Conservation (phyloP, 2,329 filamentous ascomycete genomes). For the Ophiostoma quercus region DNA sequence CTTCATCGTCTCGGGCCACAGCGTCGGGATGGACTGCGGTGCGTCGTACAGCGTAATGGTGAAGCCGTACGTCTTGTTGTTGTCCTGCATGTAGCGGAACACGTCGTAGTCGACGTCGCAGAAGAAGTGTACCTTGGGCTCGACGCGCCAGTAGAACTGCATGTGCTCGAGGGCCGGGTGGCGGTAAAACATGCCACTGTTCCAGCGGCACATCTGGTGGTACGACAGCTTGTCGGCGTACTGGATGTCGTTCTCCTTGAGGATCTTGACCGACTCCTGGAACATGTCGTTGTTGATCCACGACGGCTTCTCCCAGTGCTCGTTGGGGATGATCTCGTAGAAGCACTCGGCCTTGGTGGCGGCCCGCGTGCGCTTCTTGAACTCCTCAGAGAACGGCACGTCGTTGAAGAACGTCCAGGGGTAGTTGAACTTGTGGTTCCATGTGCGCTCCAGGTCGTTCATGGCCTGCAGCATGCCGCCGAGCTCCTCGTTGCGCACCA, state of each 20-base stretch:
- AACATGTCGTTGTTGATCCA: constrained; percentile 92
- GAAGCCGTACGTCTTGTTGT: constrained; percentile 99
- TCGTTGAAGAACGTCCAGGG: constrained; percentile 99
- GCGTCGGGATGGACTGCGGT: constrained; percentile 73
- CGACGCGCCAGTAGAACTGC: constrained; percentile 97
- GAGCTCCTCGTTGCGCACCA: constrained; percentile 90
- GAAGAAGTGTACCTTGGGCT: constrained; percentile 98
- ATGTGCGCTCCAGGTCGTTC: constrained; percentile 85
- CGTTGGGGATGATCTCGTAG: constrained; percentile 86
- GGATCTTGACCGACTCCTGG: constrained; percentile 73
- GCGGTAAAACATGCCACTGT: constrained; percentile 95
- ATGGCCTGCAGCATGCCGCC: constrained; percentile 81
- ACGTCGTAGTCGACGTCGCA: constrained; percentile 98
- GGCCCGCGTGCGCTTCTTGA: constrained; percentile 74
- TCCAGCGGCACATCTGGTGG: constrained; percentile 99
- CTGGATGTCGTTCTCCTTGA: constrained; percentile 80
- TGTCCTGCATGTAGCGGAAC: constrained; percentile 94
- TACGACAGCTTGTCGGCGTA: constrained; percentile 87
- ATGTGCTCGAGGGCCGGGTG: constrained; percentile 78
- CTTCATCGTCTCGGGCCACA: constrained; percentile 94
- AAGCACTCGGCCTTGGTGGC: constrained; percentile 82
- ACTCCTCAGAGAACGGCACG: constrained; percentile 85
- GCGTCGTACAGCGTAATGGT: constrained; percentile 96
- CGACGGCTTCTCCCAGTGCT: constrained; percentile 85
- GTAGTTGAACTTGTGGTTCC: constrained; percentile 99